Conservation (phyloP, 345 rosid genomes). For the Acer campestre region DNA sequence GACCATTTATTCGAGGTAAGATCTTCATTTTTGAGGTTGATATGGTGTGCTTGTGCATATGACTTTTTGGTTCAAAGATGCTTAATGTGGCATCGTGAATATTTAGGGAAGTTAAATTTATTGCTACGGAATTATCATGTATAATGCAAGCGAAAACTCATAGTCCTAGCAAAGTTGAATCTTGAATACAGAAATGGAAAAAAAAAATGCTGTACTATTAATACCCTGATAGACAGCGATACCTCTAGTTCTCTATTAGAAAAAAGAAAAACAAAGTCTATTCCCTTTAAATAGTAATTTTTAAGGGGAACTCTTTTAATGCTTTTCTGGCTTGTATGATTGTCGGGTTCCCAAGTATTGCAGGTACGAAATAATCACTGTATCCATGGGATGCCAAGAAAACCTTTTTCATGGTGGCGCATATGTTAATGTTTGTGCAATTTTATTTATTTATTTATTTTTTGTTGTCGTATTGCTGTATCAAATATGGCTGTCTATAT, state of each 20-base stretch:
- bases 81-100: background rate
- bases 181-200: background rate
- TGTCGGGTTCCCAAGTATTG: background rate
- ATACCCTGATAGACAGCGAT: background rate
- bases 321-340: conserved; percentile 4
- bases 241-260: background rate
- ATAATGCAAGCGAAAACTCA: background rate
- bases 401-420: background rate
- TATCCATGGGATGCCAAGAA: background rate
- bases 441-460: too few species aligned
- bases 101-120: background rate
- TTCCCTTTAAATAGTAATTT: too few species aligned
- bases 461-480: background rate
- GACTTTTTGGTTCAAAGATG: background rate
- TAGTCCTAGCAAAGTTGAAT: too few species aligned
- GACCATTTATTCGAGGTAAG: conserved; percentile 74
- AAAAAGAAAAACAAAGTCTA: background rate
- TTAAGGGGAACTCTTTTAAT: background rate
- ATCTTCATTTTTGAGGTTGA: background rate
- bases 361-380: background rate
- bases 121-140: background rate
- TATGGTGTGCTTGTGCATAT: background rate
- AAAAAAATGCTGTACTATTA: background rate
- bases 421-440: background rate
- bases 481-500: background rate